These are phyloP conservation scores for Pilatotrama ljubarskyi DNA, from an alignment of 768 basidiomycete genomes.

Conservation along the genomic window DNA sequence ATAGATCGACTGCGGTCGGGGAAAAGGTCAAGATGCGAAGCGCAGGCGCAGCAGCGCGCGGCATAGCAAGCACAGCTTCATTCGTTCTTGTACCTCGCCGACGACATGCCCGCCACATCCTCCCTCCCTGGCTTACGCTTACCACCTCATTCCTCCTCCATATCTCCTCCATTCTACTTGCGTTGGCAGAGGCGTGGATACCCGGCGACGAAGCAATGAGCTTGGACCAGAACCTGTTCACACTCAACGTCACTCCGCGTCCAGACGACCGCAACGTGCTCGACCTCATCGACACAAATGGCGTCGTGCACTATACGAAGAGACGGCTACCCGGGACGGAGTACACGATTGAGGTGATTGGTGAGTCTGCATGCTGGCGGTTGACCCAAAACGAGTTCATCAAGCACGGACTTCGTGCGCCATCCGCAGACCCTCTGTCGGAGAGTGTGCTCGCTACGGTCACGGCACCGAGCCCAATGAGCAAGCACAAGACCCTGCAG, in stretches of 20 bases:
- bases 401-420: neutral
- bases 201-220: constrained; percentile 50
- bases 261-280: constrained; percentile 58
- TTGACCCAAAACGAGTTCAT: too few species aligned
- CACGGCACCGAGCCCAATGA: constrained; percentile 59
- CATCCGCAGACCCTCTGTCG: constrained; percentile 62
- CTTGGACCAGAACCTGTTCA: constrained; percentile 84
- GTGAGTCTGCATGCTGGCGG: constrained; percentile 42
- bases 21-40: neutral
- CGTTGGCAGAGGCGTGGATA: too few species aligned
- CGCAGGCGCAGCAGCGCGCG: constrained; percentile 1
- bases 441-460: constrained; percentile 71
- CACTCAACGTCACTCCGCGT: constrained; percentile 63
- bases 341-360: constrained; percentile 69
- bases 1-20: too few species aligned
- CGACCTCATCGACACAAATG: constrained; percentile 69
- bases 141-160: neutral
- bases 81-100: constrained; percentile 8
- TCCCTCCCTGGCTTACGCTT: neutral
- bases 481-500: constrained; percentile 74
- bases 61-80: constrained; percentile 4
- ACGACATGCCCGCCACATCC: constrained; percentile 7
- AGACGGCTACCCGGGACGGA: constrained; percentile 52
- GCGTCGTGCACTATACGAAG: constrained; percentile 71
- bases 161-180: too few species aligned